phyloP scores from a whole-genome alignment of 2,329 filamentous ascomycete genomes.

The Hymenoscyphus scutula region DNA sequence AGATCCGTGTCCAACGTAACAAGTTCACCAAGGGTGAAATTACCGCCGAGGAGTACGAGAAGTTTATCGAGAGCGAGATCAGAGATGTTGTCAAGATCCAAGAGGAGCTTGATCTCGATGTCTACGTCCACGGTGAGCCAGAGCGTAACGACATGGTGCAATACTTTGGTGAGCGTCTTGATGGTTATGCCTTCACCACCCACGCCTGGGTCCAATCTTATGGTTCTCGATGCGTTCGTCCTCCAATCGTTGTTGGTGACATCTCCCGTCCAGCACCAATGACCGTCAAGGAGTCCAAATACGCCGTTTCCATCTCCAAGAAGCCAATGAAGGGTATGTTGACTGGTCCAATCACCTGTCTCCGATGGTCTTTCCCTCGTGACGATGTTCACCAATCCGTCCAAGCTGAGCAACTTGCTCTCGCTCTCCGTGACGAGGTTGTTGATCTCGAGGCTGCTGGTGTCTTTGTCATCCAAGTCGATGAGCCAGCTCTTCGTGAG shows the following conservation, averaged over 20 bases:
- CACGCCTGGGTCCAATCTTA: slow-evolving; percentile 99
- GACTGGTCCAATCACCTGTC: slow-evolving; percentile 96
- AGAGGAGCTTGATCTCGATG: slow-evolving; percentile 95
- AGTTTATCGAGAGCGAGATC: slow-evolving; percentile 99
- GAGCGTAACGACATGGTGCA: slow-evolving; percentile 99
- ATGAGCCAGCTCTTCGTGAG: slow-evolving; percentile 98
- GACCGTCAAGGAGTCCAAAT: slow-evolving; percentile 99
- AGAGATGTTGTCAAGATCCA: slow-evolving; percentile 92
- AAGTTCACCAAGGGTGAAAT: slow-evolving; percentile 99
- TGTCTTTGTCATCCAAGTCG: slow-evolving; percentile 97
- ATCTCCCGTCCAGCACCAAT: slow-evolving; percentile 95
- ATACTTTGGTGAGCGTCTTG: slow-evolving; percentile 97
- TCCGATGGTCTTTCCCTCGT: slow-evolving; percentile 99
- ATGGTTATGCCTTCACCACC: slow-evolving; percentile 98
- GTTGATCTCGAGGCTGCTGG: slow-evolving; percentile 96
- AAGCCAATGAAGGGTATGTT: slow-evolving; percentile 99
- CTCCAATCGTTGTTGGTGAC: slow-evolving; percentile 97
- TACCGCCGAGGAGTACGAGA: slow-evolving; percentile 86
- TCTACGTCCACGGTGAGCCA: slow-evolving; percentile 97
- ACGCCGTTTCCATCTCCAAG: slow-evolving; percentile 90
- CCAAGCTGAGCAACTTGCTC: slow-evolving; percentile 96
- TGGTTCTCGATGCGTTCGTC: slow-evolving; percentile 96
- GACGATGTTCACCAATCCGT: slow-evolving; percentile 99
- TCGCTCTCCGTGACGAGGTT: slow-evolving; percentile 97
- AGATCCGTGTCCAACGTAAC: slow-evolving; percentile 95